Conservation (phyloP, 371 early-diverging fungal genomes). For the Apophysomyces sp. region DNA sequence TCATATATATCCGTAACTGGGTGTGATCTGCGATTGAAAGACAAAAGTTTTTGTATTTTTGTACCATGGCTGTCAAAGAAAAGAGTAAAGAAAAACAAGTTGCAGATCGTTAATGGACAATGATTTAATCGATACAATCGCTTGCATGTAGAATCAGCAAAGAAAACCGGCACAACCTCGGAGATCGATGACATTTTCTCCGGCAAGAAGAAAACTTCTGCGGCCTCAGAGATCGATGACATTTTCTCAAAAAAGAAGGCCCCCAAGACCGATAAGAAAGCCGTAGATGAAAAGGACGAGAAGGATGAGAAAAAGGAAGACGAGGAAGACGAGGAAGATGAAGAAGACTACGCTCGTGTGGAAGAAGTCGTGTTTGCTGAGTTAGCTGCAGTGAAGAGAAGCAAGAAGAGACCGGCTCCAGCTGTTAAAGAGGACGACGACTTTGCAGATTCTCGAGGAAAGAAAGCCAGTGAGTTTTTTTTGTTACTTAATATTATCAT, state of each 20-base stretch:
- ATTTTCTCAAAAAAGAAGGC: constrained; percentile 35
- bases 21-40: too few relatives aligned
- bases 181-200: constrained; percentile 4
- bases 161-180: not conserved
- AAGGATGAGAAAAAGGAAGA: constrained; percentile 8
- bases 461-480: constrained; percentile 39
- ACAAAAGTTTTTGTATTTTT: too few relatives aligned
- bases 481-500: not conserved
- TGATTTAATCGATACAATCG: not conserved
- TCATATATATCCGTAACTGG: too few relatives aligned
- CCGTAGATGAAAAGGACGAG: constrained; percentile 3
- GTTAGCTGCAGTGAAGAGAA: constrained; percentile 42
- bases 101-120: not conserved
- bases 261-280: constrained; percentile 4
- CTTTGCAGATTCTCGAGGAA: constrained; percentile 49
- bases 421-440: constrained; percentile 26
- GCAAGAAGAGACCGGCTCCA: constrained; percentile 18
- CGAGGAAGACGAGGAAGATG: constrained; percentile 14
- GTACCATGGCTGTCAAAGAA: not conserved
- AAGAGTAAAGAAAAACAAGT: not conserved
- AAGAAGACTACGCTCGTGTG: constrained; percentile 22
- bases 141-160: not conserved
- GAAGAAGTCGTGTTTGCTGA: constrained; percentile 50
- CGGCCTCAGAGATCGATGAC: constrained; percentile 47
- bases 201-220: constrained; percentile 3